phyloP scores from a whole-genome alignment of 2,329 filamentous ascomycete species.

The Neofusicoccum ribis region DNA sequence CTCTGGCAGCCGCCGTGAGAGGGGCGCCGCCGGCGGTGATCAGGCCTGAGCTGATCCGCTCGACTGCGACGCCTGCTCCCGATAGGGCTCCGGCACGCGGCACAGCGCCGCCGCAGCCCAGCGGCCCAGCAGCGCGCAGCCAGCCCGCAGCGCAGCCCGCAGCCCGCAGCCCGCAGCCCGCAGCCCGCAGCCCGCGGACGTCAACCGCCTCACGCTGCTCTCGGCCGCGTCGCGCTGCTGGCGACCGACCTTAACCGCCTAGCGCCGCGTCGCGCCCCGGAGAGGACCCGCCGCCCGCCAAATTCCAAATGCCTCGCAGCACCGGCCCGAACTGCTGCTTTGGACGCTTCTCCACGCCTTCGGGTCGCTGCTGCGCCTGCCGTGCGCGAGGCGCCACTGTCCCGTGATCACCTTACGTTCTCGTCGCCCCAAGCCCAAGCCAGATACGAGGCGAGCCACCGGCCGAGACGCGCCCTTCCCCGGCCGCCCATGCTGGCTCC shows the following conservation, averaged over 20 bases:
- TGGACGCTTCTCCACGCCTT: neutral
- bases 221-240: no score
- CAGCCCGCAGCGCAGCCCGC: no score
- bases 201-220: no score
- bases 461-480: neutral
- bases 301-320: conserved; percentile 11
- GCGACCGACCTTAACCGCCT: no score
- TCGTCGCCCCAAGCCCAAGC: neutral
- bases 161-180: no score
- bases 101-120: neutral
- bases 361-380: neutral
- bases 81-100: neutral
- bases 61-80: neutral
- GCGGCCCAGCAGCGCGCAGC: neutral
- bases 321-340: conserved; percentile 14
- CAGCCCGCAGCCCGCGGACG: no score
- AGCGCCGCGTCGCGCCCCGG: neutral
- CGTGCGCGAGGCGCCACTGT: neutral
- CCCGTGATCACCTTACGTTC: conserved; percentile 1
- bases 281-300: neutral
- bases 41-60: conserved; percentile 2
- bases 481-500: neutral
- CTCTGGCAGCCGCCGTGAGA: neutral
- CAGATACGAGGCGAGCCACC: neutral
- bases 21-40: neutral